Evolutionary conservation across 768 basidiomycete genomes (phyloP).

Genomic region (Udeniomyces megalosporus): DNA sequence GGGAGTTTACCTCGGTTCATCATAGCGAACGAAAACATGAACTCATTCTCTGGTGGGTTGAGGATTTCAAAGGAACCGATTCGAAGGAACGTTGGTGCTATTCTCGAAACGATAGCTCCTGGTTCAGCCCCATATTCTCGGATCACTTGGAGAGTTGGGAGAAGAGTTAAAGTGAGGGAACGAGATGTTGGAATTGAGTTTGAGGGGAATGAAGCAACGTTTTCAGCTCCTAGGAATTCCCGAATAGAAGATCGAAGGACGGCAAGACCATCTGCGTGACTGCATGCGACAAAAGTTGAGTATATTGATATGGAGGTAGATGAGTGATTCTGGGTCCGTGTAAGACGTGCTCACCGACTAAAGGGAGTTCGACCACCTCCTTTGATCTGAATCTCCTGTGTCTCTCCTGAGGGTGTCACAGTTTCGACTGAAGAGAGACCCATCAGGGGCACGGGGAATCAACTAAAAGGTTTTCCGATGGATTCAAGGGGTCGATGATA

Average conservation of each 20-base stretch:
- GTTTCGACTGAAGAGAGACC: constrained; percentile 11
- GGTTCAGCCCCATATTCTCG: constrained; percentile 52
- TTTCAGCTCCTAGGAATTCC: constrained; percentile 87
- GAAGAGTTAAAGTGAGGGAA: constrained; percentile 52
- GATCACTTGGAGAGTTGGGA: constrained; percentile 50
- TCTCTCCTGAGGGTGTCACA: constrained; percentile 4
- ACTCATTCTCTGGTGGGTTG: constrained; percentile 43
- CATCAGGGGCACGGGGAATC: neutral
- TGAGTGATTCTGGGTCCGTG: too few relatives aligned
- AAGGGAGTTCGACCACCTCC: constrained; percentile 90
- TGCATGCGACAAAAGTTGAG: too few relatives aligned
- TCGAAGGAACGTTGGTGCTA: constrained; percentile 77
- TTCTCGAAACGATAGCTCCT: constrained; percentile 57
- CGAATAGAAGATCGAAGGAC: constrained; percentile 87
- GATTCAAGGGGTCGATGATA: neutral
- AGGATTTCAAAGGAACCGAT: constrained; percentile 81
- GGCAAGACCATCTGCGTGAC: constrained; percentile 76
- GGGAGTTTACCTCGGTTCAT: constrained; percentile 17
- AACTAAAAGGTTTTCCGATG: neutral
- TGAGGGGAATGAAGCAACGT: constrained; percentile 29
- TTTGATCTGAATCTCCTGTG: constrained; percentile 82
- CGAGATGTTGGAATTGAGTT: constrained; percentile 31
- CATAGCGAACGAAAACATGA: constrained; percentile 38
- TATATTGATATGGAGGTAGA: too few relatives aligned
- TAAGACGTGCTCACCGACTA: constrained; percentile 42